Evolutionary conservation across 768 basidiomycete genomes (phyloP).

Genomic region (Tephrocybe sp.): DNA sequence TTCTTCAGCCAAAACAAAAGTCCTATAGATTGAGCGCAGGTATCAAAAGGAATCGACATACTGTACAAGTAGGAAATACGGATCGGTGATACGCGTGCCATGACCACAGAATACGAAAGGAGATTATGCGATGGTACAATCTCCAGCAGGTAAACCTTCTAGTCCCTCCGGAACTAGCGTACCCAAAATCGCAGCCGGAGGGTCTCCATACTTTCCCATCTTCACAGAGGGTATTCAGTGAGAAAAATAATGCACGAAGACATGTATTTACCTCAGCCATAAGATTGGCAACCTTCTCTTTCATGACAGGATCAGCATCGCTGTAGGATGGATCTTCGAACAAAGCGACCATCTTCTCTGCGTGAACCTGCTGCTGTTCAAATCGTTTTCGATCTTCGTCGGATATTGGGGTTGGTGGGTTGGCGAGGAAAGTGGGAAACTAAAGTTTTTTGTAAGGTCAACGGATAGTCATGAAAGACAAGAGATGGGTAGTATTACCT

Average conservation of each 20-base stretch:
- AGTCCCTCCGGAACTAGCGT: background rate
- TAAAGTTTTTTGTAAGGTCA: constrained; percentile 22
- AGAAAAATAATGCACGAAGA: background rate
- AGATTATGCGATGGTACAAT: constrained; percentile 5
- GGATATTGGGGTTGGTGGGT: constrained; percentile 52
- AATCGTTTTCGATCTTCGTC: constrained; percentile 62
- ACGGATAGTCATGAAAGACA: background rate
- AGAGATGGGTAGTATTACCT: constrained; percentile 38
- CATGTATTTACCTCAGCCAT: constrained; percentile 66
- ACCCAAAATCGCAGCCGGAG: constrained; percentile 6
- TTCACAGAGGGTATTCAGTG: background rate
- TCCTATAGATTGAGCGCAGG: too few species aligned
- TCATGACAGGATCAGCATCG: constrained; percentile 47
- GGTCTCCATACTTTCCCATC: constrained; percentile 7
- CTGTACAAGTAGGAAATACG: too few species aligned
- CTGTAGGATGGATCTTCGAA: constrained; percentile 61
- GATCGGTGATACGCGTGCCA: too few species aligned
- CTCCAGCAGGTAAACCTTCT: constrained; percentile 1
- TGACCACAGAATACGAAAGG: too few species aligned
- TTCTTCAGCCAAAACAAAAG: too few species aligned
- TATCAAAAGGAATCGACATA: too few species aligned
- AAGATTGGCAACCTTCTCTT: constrained; percentile 52
- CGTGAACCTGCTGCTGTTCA: constrained; percentile 54
- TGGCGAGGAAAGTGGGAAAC: constrained; percentile 76
- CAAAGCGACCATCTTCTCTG: constrained; percentile 55